Evolutionary conservation across 139 green algal genomes (phyloP).

Genomic region (Chlamydomonas sp.): DNA sequence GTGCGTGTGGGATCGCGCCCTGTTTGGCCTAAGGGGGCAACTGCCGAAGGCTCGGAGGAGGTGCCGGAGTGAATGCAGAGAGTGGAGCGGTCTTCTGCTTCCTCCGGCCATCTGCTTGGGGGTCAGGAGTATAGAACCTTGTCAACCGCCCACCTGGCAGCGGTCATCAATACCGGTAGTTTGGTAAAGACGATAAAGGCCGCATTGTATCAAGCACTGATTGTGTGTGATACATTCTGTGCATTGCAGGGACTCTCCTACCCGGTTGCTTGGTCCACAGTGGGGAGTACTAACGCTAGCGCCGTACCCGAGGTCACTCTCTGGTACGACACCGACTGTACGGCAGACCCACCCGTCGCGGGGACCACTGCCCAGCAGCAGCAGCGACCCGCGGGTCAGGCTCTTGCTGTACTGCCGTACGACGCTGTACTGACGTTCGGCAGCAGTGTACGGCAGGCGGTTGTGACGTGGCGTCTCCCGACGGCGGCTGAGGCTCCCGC

Average conservation of each 20-base stretch:
- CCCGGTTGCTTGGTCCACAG: not conserved
- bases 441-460: not conserved
- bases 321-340: constrained; percentile 17
- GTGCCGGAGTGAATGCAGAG: not conserved
- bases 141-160: too few relatives aligned
- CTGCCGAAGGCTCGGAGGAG: not conserved
- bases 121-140: too few relatives aligned
- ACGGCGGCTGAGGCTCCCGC: not conserved
- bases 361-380: not conserved
- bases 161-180: too few relatives aligned
- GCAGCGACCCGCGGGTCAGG: not conserved
- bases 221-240: too few relatives aligned
- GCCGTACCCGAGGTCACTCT: not conserved
- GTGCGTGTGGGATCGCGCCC: too few relatives aligned
- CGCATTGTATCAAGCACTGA: too few relatives aligned
- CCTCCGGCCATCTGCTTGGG: too few relatives aligned
- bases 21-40: too few relatives aligned
- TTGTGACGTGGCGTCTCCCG: not conserved
- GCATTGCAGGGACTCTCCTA: not conserved
- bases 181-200: too few relatives aligned
- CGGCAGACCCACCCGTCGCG: not conserved
- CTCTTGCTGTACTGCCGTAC: not conserved
- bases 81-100: not conserved
- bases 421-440: not conserved
- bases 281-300: not conserved